Base-by-base conservation (phyloP, 1,139 yeast genomes). In the Candida sp. region DNA sequence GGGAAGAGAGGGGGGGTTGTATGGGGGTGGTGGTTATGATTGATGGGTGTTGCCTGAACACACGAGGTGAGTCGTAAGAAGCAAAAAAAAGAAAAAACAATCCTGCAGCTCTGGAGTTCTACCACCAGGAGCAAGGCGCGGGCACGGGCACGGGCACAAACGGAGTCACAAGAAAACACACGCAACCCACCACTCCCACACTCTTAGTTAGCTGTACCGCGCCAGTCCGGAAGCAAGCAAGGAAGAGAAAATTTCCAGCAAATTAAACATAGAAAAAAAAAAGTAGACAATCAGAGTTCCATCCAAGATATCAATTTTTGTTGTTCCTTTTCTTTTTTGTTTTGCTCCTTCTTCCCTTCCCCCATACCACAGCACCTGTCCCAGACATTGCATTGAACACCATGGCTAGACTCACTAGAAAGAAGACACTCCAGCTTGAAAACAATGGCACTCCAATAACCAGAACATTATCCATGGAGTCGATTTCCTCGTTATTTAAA, bases 391-490 rank as follows among this genome's bases (percentile, higher is more conserved):
- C 17, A 17, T 17, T 17, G 17, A 17, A 2, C 40, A 39, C 32
- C 8, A 48, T 53, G 56, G 51, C 50, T 8, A 49, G 47, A 41
- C 47, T 51, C 25, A 42, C 44, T 38, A 51, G 51, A 47, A 53
- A 44, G 48, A 49, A 27, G 31, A 40, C 49, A 17, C 42, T 47
- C 42, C 51, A 51, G 37, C 42, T 40, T n/a, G 48, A 49, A 26
- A 34, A 44, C 30, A 41, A 43, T 28, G 55, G 41, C 9, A 32
- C 47, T 9, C 62, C 67, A 37, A 54, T 69, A 34, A 60, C 67
- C 4, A 61, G 78, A 51, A 66, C 77, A n/a, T 66, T 77, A 45
- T 76, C 80, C 1, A 77, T 76, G 55, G 81, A 77, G 46, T 65
- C 76, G 48, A 53, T 76, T 35, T 66, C 75, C 7, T 72, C 75